These are phyloP conservation scores for Chlamydomonas eustigma DNA, from an alignment of 139 green algal species.

Conservation along the genomic window DNA sequence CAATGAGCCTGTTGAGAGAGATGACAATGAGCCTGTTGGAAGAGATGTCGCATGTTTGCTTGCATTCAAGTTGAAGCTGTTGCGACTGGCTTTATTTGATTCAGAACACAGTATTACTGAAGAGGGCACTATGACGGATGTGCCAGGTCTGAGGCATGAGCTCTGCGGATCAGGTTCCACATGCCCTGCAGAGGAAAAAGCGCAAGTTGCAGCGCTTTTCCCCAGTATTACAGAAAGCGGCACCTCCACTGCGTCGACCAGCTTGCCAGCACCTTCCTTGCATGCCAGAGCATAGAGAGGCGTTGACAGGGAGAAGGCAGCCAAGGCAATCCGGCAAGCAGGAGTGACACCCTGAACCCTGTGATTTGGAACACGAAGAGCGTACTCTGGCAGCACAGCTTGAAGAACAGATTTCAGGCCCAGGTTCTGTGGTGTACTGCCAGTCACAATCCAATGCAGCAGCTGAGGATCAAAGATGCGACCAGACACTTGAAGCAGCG, in stretches of 20 bases:
- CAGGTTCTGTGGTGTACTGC: not conserved
- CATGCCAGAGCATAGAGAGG: not conserved
- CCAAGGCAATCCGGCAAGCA: not conserved
- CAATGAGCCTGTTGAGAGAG: too few species aligned
- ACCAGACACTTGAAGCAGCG: not conserved
- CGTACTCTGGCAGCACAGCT: slow-evolving; percentile 7
- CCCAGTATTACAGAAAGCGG: not conserved
- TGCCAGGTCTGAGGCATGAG: too few species aligned
- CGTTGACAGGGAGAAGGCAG: not conserved
- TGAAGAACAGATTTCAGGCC: not conserved
- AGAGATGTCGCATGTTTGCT: too few species aligned
- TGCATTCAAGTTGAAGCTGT: too few species aligned
- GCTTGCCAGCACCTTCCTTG: not conserved
- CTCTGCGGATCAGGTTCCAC: too few species aligned
- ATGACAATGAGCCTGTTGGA: too few species aligned
- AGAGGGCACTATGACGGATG: too few species aligned
- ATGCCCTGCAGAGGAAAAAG: too few species aligned
- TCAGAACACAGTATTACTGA: too few species aligned
- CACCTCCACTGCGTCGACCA: not conserved
- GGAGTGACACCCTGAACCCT: not conserved
- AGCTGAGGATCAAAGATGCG: not conserved
- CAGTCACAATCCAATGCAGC: not conserved
- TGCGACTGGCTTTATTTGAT: too few species aligned
- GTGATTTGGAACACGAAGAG: not conserved
- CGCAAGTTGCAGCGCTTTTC: not conserved